A percentile compares a stretch with the other conserved stretches of the same genome.
These are phyloP conservation scores for Podospora pseudopauciseta DNA, from an alignment of 495 filamentous ascomycete species.

Conservation along the genomic window DNA sequence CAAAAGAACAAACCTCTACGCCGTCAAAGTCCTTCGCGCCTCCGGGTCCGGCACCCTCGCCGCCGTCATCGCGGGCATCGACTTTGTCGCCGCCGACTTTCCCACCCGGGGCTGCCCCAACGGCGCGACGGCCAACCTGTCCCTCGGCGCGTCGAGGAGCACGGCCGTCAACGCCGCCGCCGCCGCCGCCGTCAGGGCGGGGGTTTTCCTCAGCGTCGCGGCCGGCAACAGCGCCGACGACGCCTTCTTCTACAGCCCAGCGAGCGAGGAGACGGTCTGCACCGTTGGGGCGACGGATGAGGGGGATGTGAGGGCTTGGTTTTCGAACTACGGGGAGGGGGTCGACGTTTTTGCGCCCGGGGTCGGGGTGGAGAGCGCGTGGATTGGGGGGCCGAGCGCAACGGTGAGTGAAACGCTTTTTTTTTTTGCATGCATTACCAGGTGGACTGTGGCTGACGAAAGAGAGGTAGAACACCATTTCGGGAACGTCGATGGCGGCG, in stretches of 20 bases:
- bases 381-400: constrained; percentile 47
- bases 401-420: constrained; percentile 31
- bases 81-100: constrained; percentile 40
- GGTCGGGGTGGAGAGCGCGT: constrained; percentile 50
- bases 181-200: constrained; percentile 43
- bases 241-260: constrained; percentile 47
- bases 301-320: constrained; percentile 48
- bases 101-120: constrained; percentile 33
- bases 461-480: constrained; percentile 51
- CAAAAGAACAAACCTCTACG: constrained; percentile 60
- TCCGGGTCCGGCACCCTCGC: constrained; percentile 40
- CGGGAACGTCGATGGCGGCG: constrained; percentile 62
- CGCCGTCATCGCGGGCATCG: constrained; percentile 44
- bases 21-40: constrained; percentile 63
- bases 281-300: constrained; percentile 56
- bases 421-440: too few species aligned
- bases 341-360: constrained; percentile 65
- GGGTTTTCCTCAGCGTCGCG: constrained; percentile 52
- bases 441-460: neutral
- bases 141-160: constrained; percentile 50
- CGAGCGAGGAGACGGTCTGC: constrained; percentile 52
- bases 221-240: constrained; percentile 50
- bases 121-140: constrained; percentile 48
- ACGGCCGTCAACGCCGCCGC: constrained; percentile 52
- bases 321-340: constrained; percentile 58